Conservation (phyloP, 2,329 filamentous ascomycete genomes). For the Neoscytalidium dimidiatum region DNA sequence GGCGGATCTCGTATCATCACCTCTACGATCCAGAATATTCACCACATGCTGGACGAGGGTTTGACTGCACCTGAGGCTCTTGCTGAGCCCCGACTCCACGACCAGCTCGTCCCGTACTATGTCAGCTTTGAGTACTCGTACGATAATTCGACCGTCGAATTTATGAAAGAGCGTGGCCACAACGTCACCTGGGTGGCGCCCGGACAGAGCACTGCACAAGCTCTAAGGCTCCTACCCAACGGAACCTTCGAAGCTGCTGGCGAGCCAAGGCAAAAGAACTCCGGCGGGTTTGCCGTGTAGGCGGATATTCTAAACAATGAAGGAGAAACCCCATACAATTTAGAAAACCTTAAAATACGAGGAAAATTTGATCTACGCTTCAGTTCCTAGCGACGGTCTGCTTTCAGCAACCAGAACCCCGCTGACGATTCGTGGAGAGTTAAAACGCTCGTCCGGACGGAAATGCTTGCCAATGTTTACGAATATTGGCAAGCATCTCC, state of each 20-base stretch:
- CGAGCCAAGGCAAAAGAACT: conserved; percentile 73
- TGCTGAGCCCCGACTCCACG: conserved; percentile 69
- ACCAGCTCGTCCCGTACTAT: conserved; percentile 75
- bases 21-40: conserved; percentile 71
- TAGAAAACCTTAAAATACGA: no score
- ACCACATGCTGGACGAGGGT: conserved; percentile 69
- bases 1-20: conserved; percentile 85
- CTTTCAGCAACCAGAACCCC: no score
- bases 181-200: conserved; percentile 69
- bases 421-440: no score
- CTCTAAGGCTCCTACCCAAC: conserved; percentile 60
- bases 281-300: conserved; percentile 63
- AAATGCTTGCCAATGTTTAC: no score
- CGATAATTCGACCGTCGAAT: conserved; percentile 63
- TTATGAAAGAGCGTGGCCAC: conserved; percentile 66
- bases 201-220: conserved; percentile 70
- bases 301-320: no score
- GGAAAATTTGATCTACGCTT: no score
- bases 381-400: no score
- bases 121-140: conserved; percentile 70
- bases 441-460: no score
- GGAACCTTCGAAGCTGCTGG: conserved; percentile 76
- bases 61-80: conserved; percentile 65
- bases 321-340: no score
- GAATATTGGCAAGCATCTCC: no score